Evolutionary conservation across 176 grass and related monocot genomes (phyloP).

Genomic region (Phyllostachys edulis): DNA sequence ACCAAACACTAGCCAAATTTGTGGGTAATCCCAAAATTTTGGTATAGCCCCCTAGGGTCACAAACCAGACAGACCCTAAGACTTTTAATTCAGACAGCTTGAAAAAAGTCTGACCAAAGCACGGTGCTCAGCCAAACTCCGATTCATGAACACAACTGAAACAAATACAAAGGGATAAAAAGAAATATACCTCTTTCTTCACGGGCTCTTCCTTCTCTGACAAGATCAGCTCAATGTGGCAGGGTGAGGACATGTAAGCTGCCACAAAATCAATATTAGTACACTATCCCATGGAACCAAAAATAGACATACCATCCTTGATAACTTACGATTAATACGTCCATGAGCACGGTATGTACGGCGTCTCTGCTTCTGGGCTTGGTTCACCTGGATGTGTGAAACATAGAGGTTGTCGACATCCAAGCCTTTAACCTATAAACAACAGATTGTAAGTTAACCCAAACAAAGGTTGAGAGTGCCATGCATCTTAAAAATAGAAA

Average conservation of each 20-base stretch:
- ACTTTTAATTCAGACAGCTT: neutral
- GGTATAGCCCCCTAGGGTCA: too few relatives aligned
- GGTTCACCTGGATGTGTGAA: slow-evolving; percentile 76
- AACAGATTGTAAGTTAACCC: neutral
- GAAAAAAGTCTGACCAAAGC: neutral
- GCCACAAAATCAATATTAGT: slow-evolving; percentile 11
- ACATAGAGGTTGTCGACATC: slow-evolving; percentile 62
- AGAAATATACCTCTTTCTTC: slow-evolving; percentile 64
- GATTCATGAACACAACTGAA: neutral
- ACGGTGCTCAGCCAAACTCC: neutral
- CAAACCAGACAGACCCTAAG: too few relatives aligned
- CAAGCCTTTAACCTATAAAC: slow-evolving; percentile 58
- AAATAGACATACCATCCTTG: neutral
- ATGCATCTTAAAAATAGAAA: neutral
- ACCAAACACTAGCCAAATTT: too few relatives aligned
- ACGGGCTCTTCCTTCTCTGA: slow-evolving; percentile 85
- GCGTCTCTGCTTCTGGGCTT: slow-evolving; percentile 71
- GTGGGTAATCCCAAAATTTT: too few relatives aligned
- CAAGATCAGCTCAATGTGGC: slow-evolving; percentile 78
- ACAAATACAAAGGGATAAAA: neutral
- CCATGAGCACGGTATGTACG: slow-evolving; percentile 68
- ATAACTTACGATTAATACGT: slow-evolving; percentile 58
- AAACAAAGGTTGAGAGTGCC: neutral
- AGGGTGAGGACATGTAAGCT: slow-evolving; percentile 88
- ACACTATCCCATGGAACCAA: neutral